Evolutionary conservation across 768 basidiomycete species (phyloP).

Genomic region (Rubroboletus satanas): DNA sequence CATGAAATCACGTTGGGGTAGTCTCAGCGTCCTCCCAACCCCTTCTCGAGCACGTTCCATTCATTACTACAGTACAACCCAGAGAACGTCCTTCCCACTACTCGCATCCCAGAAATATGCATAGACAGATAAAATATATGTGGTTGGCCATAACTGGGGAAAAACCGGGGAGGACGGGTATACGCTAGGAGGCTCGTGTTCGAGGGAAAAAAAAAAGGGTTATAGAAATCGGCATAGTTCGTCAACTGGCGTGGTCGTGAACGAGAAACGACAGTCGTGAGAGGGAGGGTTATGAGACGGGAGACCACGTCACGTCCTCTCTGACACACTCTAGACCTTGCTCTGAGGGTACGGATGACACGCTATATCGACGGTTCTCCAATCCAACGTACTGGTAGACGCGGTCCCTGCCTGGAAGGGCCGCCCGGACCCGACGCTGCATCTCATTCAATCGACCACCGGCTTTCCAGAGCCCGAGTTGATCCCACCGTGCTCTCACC

Average conservation of each 20-base stretch:
- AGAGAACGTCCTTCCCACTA: not conserved
- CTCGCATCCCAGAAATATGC: slow-evolving; percentile 7
- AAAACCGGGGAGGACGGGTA: not conserved
- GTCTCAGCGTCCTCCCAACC: not conserved
- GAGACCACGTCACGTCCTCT: not conserved
- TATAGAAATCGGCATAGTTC: not conserved
- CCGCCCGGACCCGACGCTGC: slow-evolving; percentile 29
- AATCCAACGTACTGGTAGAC: slow-evolving; percentile 33
- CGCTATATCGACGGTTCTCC: not conserved
- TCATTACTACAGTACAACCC: slow-evolving; percentile 13
- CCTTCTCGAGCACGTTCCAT: slow-evolving; percentile 8
- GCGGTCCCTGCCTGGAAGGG: slow-evolving; percentile 24
- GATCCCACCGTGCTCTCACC: slow-evolving; percentile 28
- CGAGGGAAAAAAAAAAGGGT: not conserved
- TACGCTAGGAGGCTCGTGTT: slow-evolving; percentile 6
- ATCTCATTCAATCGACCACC: slow-evolving; percentile 26
- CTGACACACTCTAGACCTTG: not conserved
- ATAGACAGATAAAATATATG: slow-evolving; percentile 17
- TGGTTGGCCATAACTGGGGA: slow-evolving; percentile 10
- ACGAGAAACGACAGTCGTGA: slow-evolving; percentile 7
- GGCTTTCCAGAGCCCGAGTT: slow-evolving; percentile 24
- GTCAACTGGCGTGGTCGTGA: slow-evolving; percentile 14
- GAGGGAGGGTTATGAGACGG: slow-evolving; percentile 10
- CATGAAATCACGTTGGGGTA: slow-evolving; percentile 5
- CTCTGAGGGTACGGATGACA: not conserved